Evolutionary conservation across 148 eudicot genomes (phyloP), one percentile per base, ranked within the genome.

Genomic region (Cornus suecica): DNA sequence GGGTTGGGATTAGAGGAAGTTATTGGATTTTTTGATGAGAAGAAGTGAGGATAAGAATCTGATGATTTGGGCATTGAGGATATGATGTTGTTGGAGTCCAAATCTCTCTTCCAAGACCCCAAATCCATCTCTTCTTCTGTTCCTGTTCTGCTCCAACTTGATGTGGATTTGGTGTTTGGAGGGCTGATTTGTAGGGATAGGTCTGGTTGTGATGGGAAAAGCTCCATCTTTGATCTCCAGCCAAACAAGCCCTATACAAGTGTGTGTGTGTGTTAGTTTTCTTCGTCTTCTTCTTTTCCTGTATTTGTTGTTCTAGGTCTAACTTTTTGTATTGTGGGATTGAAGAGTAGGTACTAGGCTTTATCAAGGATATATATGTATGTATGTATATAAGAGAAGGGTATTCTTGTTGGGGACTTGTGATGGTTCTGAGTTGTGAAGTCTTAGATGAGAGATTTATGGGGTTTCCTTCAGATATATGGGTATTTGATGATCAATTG

Each of bases 121-220:
- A 88, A 86, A 72, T 90, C 91, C 72, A 84, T 66, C 23, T 69
- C 81, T 30, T 79, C 76, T 37, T 81, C 77, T 41, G 58, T 67
- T 5, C 68, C 67, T 41, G 45, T 73, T 24, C 78, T 80, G 63
- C 85, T 79, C 75, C 81, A 61, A 10, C 73, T 66, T 64, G 90
- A 74, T 10, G 87, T 80, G 83, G 91, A 78, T 76, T 87, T 86
- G 72, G 69, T 71, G 83, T 69, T 86, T 69, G 98, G 98, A 37
- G 95, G 96, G 82, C 98, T 94, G 79, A 94, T 94, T 87, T 94
- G 95, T 22, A 94, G 83, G 58, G 97, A 92, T 66, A 94, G 86
- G 87, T 94, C 98, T 64, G 98, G 98, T 74, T 92, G 98, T 77
- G 98, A 89, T 52, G 98, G 98, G 69, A 94, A 94, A 11, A 94